phyloP scores from a whole-genome alignment of 192 early-diverging fungal species.

The Entomortierella parvispora region DNA sequence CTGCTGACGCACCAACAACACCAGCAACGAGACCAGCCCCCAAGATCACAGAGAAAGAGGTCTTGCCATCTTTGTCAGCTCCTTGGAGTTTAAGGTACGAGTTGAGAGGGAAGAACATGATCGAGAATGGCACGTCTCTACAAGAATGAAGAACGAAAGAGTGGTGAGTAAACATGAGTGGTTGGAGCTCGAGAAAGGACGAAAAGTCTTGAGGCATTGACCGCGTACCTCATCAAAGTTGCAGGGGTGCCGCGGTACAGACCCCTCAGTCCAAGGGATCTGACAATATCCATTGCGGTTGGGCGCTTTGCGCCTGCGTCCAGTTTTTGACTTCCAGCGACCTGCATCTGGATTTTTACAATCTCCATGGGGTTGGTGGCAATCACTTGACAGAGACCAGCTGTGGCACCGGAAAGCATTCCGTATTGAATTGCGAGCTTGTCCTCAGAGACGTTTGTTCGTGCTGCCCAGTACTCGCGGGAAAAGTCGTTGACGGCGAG shows the following conservation, averaged over 20 bases:
- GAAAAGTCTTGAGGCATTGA: background rate
- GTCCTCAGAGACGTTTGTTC: slow-evolving; percentile 38
- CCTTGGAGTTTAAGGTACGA: slow-evolving; percentile 53
- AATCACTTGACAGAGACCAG: slow-evolving; percentile 65
- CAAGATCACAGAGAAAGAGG: slow-evolving; percentile 64
- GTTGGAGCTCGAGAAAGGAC: background rate
- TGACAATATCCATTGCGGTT: slow-evolving; percentile 53
- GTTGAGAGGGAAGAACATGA: slow-evolving; percentile 64
- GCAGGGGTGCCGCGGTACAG: slow-evolving; percentile 58
- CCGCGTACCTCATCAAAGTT: slow-evolving; percentile 45
- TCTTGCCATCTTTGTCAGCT: slow-evolving; percentile 48
- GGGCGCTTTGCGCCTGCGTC: slow-evolving; percentile 24
- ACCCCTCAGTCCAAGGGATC: slow-evolving; percentile 55
- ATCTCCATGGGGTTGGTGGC: slow-evolving; percentile 71
- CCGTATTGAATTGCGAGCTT: slow-evolving; percentile 55
- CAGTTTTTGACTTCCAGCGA: slow-evolving; percentile 43
- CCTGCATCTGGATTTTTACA: slow-evolving; percentile 66
- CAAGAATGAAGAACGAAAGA: background rate
- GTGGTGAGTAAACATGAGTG: background rate
- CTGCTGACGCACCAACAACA: slow-evolving; percentile 49
- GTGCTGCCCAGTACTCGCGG: slow-evolving; percentile 54
- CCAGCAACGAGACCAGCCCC: slow-evolving; percentile 60
- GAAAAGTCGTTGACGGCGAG: slow-evolving; percentile 64
- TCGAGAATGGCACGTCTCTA: slow-evolving; percentile 65
- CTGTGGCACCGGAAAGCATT: slow-evolving; percentile 62